Base-by-base conservation (phyloP, 2,329 filamentous ascomycete species). In the Trichoderma lentiforme region DNA sequence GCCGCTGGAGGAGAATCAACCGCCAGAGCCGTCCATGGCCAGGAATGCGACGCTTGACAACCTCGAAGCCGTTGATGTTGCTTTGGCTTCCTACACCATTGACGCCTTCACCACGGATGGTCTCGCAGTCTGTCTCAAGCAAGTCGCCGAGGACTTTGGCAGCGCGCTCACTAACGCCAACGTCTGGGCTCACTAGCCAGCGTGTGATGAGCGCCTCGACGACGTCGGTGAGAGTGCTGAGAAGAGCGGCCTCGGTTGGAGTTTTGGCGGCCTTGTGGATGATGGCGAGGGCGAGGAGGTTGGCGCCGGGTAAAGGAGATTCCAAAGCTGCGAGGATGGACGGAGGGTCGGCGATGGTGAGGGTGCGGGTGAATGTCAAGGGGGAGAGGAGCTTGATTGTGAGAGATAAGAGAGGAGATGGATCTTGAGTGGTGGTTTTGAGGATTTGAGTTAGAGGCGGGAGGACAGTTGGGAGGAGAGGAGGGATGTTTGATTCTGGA, bases 21-120 rank as follows among this genome's bases (percentile, higher is more conserved):
- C 82, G 79, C 89, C 88, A 91, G 61, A 91, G 78, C 1, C 83
- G 79, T 2, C 84, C 87, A 70, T 88, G 84, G 0, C 88, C 88
- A 0, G 83, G 83, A 0, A 81, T 72, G 18, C 79, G 82, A 18
- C 82, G 81, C 14, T 81, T 77, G 3, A 80, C 76, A 34, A 85
- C 76, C 47, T 83, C 80, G 3, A 39, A 28, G 30, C 81, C 81
- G 39, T 79, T 80, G 65, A 80, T 51, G 11, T 12, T 60, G 60
- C 70, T 68, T 28, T 71, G 68, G 34, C 69, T 63, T 32, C 71
- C 60, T 34, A 62, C 71, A n/a, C 72, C 75, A 51, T 76, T 77
- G 30, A 75, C 74, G 26, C 77, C 62, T 60, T 78, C 18, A 78
- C 79, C 21, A 75, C 80, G 72, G 32, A 78, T 72, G 15, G 81